Conservation (phyloP, 2,329 filamentous ascomycete genomes). For the Lecanoromycetidae sp. region DNA sequence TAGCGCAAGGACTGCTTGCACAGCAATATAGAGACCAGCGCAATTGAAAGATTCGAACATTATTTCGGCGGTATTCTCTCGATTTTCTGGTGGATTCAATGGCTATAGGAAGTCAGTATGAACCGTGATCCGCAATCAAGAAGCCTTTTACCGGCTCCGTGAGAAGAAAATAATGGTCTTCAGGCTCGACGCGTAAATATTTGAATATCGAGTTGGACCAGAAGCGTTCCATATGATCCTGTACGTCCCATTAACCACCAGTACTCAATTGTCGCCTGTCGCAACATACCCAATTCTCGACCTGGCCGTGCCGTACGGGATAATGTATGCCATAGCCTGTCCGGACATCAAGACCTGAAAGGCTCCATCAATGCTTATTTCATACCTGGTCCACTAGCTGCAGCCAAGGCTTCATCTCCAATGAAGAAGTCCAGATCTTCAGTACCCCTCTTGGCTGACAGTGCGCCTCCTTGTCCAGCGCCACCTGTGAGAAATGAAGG, state of each 20-base stretch:
- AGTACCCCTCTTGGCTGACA: conserved; percentile 86
- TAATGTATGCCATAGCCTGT: conserved; percentile 91
- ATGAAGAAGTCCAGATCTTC: conserved; percentile 99
- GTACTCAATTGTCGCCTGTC: not conserved
- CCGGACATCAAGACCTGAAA: conserved; percentile 18
- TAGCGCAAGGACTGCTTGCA: conserved; percentile 90
- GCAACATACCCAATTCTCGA: conserved; percentile 83
- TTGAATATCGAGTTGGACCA: conserved; percentile 99
- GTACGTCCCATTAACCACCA: conserved; percentile 1
- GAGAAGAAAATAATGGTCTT: conserved; percentile 96
- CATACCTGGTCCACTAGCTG: conserved; percentile 67
- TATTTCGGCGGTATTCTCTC: conserved; percentile 97
- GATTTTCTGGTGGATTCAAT: conserved; percentile 94
- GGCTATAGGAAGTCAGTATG: conserved; percentile 43
- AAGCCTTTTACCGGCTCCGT: conserved; percentile 66
- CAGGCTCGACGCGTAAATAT: conserved; percentile 92
- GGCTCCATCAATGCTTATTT: not conserved
- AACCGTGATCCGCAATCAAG: not conserved
- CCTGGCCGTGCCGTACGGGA: conserved; percentile 92
- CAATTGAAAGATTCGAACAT: conserved; percentile 99
- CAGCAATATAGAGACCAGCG: conserved; percentile 94
- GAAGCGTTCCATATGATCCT: conserved; percentile 99
- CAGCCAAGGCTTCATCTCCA: conserved; percentile 84
- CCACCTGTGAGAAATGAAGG: conserved; percentile 89
- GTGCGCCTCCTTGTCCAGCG: conserved; percentile 66